Evolutionary conservation across 768 basidiomycete species (phyloP).

Genomic region (Mycena vulgaris): DNA sequence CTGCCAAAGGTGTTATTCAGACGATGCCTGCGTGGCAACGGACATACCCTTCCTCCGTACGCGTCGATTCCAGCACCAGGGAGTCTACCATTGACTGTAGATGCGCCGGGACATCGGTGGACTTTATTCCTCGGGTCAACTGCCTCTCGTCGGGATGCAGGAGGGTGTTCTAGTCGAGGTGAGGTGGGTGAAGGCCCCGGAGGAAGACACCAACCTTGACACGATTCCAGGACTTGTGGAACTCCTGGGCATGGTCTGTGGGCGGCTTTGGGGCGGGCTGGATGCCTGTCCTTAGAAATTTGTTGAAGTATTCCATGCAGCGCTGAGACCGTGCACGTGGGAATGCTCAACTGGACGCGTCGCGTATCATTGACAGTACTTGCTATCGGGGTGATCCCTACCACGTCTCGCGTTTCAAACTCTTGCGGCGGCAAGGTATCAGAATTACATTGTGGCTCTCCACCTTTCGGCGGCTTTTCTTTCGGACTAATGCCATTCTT

Average conservation of each 20-base stretch:
- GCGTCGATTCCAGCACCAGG: constrained; percentile 87
- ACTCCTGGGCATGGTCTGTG: constrained; percentile 80
- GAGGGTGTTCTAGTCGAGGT: constrained; percentile 77
- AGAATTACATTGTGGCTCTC: no score
- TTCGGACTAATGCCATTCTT: not conserved
- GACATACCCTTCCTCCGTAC: constrained; percentile 90
- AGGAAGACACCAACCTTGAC: constrained; percentile 69
- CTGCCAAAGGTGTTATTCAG: constrained; percentile 56
- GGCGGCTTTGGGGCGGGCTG: constrained; percentile 64
- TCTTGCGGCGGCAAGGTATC: no score
- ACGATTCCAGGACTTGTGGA: constrained; percentile 81
- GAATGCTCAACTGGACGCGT: no score
- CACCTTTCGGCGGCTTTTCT: no score
- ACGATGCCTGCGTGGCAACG: constrained; percentile 10
- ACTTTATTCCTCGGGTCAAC: constrained; percentile 82
- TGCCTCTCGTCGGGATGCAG: constrained; percentile 92
- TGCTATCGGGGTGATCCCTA: no score
- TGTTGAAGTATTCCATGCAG: constrained; percentile 89
- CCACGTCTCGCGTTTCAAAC: no score
- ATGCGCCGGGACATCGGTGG: constrained; percentile 85
- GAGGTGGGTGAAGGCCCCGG: constrained; percentile 15
- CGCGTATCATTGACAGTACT: no score
- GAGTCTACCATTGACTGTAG: constrained; percentile 88
- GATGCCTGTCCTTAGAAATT: constrained; percentile 70
- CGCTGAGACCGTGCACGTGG: not conserved